Percentiles rank a stretch among this genome's conserved stretches.
phyloP scores from a whole-genome alignment of 108 stramenopile genomes.

The Cylindrotheca closterium region DNA sequence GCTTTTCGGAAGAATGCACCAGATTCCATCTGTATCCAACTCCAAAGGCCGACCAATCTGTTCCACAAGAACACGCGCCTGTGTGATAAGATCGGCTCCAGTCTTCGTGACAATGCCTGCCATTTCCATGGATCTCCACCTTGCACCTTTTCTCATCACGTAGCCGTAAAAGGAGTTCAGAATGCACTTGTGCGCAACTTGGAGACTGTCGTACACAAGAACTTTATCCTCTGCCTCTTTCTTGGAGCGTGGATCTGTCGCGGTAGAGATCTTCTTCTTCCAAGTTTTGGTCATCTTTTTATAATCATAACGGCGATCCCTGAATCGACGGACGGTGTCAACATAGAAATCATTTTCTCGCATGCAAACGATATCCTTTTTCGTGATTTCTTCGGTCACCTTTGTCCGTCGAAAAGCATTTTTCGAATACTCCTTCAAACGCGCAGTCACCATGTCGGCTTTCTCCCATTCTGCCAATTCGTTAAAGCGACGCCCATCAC shows the following conservation, averaged over 20 bases:
- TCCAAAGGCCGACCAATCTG: constrained; percentile 98
- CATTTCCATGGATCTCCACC: constrained; percentile 99
- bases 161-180: constrained; percentile 92
- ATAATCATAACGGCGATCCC: constrained; percentile 98
- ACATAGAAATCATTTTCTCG: constrained; percentile 99
- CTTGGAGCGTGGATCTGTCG: constrained; percentile 75
- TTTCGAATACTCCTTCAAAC: constrained; percentile 92
- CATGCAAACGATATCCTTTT: constrained; percentile 96
- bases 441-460: constrained; percentile 68
- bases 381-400: constrained; percentile 90
- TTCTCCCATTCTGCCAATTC: constrained; percentile 84
- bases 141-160: constrained; percentile 99
- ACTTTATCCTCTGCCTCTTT: constrained; percentile 93
- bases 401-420: constrained; percentile 97
- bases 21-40: constrained; percentile 99
- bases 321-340: constrained; percentile 96
- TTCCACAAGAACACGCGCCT: constrained; percentile 92
- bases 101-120: constrained; percentile 99
- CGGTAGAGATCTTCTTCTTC: constrained; percentile 87
- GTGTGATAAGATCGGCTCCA: constrained; percentile 97
- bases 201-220: constrained; percentile 95
- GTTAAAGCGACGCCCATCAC: constrained; percentile 72
- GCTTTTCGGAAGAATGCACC: constrained; percentile 97
- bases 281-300: constrained; percentile 96
- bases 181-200: constrained; percentile 99